Evolutionary conservation across 306 rosid genomes (phyloP).

Genomic region (Gillenia trifoliata): DNA sequence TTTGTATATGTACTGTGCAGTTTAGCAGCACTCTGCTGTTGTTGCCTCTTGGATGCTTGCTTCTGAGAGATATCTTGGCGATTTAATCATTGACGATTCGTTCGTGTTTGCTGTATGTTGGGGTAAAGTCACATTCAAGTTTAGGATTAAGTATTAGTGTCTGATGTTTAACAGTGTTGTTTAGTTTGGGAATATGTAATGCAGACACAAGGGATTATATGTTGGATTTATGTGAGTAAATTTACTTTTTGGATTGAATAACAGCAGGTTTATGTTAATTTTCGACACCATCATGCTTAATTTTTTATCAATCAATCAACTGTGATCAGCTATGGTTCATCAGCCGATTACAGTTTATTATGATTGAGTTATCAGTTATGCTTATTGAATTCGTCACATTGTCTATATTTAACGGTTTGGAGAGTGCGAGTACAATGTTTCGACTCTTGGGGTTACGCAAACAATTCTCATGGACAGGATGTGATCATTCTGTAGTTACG

Average conservation of each 20-base stretch:
- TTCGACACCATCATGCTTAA: not conserved
- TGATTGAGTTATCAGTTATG: not conserved
- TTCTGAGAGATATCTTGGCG: slow-evolving; percentile 18
- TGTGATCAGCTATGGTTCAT: not conserved
- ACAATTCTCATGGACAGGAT: not conserved
- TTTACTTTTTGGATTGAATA: not conserved
- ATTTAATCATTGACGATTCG: not conserved
- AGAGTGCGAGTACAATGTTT: not conserved
- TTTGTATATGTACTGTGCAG: slow-evolving; percentile 4
- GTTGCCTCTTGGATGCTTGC: slow-evolving; percentile 35
- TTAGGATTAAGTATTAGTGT: not conserved
- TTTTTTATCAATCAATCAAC: not conserved
- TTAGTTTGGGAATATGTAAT: not conserved
- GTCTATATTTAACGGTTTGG: not conserved
- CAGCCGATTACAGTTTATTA: not conserved
- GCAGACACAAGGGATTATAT: not conserved
- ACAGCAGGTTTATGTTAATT: not conserved
- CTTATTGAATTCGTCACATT: not conserved
- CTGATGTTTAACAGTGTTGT: not conserved
- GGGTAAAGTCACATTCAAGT: not conserved
- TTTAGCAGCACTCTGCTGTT: slow-evolving; percentile 42
- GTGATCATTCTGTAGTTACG: not conserved
- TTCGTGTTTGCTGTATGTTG: not conserved
- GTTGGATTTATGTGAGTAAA: not conserved
- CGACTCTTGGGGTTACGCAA: not conserved